These are phyloP conservation scores for Ogataea henricii DNA, from an alignment of 805 yeast genomes.

Conservation along the genomic window DNA sequence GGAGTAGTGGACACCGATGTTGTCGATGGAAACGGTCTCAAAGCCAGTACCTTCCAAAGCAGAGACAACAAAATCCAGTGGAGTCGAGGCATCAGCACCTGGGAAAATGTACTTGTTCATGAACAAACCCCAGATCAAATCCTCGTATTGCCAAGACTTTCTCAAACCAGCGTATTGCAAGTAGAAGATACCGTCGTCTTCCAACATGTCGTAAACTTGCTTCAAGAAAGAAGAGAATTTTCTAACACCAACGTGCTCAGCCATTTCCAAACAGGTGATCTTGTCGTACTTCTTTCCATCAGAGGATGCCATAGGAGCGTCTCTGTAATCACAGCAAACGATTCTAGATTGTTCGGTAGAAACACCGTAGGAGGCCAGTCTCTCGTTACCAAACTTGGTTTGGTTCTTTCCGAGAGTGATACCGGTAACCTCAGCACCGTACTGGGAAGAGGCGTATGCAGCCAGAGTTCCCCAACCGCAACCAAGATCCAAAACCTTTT, in stretches of 20 bases:
- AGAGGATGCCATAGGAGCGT: conserved; percentile 72
- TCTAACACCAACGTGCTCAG: conserved; percentile 94
- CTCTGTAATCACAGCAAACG: conserved; percentile 86
- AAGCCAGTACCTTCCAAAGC: conserved; percentile 82
- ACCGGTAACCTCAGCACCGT: conserved; percentile 88
- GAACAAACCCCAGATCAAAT: conserved; percentile 89
- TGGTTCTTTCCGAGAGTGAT: conserved; percentile 88
- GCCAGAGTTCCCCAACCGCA: conserved; percentile 98
- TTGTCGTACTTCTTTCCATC: conserved; percentile 62
- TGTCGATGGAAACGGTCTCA: conserved; percentile 80
- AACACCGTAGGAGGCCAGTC: conserved; percentile 69
- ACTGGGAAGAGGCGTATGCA: conserved; percentile 75
- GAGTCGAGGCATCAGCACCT: conserved; percentile 96
- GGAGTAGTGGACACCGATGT: conserved; percentile 90
- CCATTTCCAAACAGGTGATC: conserved; percentile 91
- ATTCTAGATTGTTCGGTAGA: conserved; percentile 68
- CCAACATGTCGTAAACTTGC: conserved; percentile 84
- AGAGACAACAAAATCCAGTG: conserved; percentile 78
- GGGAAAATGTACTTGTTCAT: conserved; percentile 97
- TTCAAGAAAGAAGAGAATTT: conserved; percentile 72
- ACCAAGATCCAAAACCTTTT: conserved; percentile 78
- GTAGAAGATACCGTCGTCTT: conserved; percentile 87
- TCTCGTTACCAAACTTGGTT: conserved; percentile 83
- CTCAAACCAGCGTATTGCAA: conserved; percentile 89
- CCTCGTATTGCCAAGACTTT: conserved; percentile 94